These are phyloP conservation scores for Ogataea pini DNA, from an alignment of 805 yeast species.

Conservation along the genomic window DNA sequence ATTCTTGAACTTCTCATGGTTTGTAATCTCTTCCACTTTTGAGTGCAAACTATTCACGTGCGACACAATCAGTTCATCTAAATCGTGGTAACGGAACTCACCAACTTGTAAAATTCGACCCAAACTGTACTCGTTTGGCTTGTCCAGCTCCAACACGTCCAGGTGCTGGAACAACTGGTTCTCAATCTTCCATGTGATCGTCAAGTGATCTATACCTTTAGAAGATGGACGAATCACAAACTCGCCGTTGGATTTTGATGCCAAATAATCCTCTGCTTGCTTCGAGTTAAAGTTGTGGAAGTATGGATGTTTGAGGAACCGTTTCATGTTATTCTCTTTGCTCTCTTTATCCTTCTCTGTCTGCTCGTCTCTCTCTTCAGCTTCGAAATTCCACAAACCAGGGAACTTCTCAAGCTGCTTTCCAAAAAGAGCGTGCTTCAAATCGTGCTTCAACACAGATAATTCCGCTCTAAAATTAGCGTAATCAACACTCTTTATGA, in stretches of 20 bases:
- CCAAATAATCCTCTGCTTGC: slow-evolving; percentile 92
- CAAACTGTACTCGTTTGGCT: slow-evolving; percentile 61
- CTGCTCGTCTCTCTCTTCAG: slow-evolving; percentile 66
- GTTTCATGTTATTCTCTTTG: slow-evolving; percentile 64
- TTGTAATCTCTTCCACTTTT: slow-evolving; percentile 79
- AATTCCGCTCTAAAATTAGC: slow-evolving; percentile 73
- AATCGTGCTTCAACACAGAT: slow-evolving; percentile 66
- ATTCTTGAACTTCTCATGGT: slow-evolving; percentile 83
- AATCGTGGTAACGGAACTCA: slow-evolving; percentile 67
- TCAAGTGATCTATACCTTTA: slow-evolving; percentile 81
- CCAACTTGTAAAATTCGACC: slow-evolving; percentile 69
- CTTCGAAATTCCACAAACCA: slow-evolving; percentile 76
- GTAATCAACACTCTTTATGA: slow-evolving; percentile 68
- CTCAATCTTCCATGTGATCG: slow-evolving; percentile 95
- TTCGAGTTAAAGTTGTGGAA: slow-evolving; percentile 78
- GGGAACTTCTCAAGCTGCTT: slow-evolving; percentile 48
- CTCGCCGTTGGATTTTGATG: slow-evolving; percentile 87
- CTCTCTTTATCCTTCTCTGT: slow-evolving; percentile 61
- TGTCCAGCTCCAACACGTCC: slow-evolving; percentile 75
- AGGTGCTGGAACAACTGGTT: slow-evolving; percentile 89
- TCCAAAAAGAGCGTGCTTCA: slow-evolving; percentile 53
- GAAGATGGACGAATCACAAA: slow-evolving; percentile 94
- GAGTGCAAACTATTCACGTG: slow-evolving; percentile 83
- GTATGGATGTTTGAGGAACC: slow-evolving; percentile 88
- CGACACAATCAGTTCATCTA: slow-evolving; percentile 89